phyloP scores from a whole-genome alignment of 306 rosid species.

The Quercus variabilis region DNA sequence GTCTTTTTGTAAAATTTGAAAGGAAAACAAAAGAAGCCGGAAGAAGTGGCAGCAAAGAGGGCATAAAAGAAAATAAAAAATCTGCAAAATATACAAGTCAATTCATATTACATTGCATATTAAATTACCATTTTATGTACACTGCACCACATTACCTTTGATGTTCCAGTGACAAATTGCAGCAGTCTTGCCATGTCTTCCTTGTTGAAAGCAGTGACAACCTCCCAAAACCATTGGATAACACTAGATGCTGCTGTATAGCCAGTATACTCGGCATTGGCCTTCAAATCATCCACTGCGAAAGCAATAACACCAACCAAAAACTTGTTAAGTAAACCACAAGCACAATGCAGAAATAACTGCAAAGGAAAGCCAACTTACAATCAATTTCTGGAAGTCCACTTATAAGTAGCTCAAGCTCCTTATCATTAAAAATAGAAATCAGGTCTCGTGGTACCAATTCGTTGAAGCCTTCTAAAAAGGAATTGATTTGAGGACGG shows the following conservation, averaged over 20 bases:
- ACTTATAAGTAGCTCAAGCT: constrained; percentile 98
- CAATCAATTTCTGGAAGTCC: constrained; percentile 99
- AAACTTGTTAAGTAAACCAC: constrained; percentile 13
- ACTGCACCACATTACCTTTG: constrained; percentile 60
- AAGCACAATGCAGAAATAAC: neutral
- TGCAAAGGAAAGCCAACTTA: constrained; percentile 38
- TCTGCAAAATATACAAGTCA: neutral
- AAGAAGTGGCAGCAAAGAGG: no score
- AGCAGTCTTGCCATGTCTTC: constrained; percentile 99
- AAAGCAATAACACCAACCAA: constrained; percentile 35
- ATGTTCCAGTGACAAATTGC: constrained; percentile 99
- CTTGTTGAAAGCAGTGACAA: constrained; percentile 77
- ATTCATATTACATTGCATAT: neutral
- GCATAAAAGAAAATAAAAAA: neutral
- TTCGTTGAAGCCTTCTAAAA: constrained; percentile 81
- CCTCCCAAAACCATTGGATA: constrained; percentile 99
- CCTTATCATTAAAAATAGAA: constrained; percentile 90
- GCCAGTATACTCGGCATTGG: constrained; percentile 82
- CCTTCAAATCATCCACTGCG: constrained; percentile 95
- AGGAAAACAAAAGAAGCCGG: neutral
- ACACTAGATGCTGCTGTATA: constrained; percentile 88
- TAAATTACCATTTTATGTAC: neutral
- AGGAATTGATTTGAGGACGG: constrained; percentile 90
- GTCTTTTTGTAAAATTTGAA: neutral
- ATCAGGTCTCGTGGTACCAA: constrained; percentile 79